Evolutionary conservation across 2,329 filamentous ascomycete species (phyloP), one percentile per base, ranked within the genome.

Genomic region (Teratosphaeria destructans): DNA sequence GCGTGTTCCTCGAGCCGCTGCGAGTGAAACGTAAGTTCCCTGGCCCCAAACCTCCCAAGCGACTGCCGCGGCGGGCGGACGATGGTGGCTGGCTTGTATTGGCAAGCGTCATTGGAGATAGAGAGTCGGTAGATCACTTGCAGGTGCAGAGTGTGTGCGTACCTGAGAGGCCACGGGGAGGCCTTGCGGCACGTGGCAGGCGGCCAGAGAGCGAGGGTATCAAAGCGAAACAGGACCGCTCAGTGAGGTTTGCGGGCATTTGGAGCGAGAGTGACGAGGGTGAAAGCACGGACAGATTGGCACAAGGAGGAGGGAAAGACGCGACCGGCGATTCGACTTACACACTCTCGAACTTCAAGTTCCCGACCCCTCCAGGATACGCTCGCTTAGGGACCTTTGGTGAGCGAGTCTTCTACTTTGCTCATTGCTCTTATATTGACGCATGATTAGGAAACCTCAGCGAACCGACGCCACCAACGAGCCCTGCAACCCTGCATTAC

Each of bases 21-120:
- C 60, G 64, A 23, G 66, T 63, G 23, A 68, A 71, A 64, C 69
- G 70, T 67, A 70, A 68, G 64, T 70, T 69, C 57, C 61, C 65
- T 19, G 56, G 43, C 29, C 62, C 68, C 39, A 66, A 63, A 58
- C 65, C 57, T 35, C 67, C 70, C 34, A 71, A 71, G 58, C 64
- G 70, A 53, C 65, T 72, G 47, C 70, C 70, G 4, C 65, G 62
- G 52, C 61, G 59, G 47, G 54, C 57, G 53, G 60, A 35, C 27
- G 57, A 59, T 32, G 52, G 57, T 19, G 60, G 66, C 37, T 71
- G 69, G 69, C 65, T 68, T 54, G 69, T 72, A 14, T 68, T 70
- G 52, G 70, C 70, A 43, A 67, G 63, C 11, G 65, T 72, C 2
- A 65, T 67, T 56, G 58, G 53, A 6, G 32, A 29, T 14, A 27